These are phyloP conservation scores for Penicillium sp. DNA, from an alignment of 2,329 filamentous ascomycete genomes.

Conservation along the genomic window DNA sequence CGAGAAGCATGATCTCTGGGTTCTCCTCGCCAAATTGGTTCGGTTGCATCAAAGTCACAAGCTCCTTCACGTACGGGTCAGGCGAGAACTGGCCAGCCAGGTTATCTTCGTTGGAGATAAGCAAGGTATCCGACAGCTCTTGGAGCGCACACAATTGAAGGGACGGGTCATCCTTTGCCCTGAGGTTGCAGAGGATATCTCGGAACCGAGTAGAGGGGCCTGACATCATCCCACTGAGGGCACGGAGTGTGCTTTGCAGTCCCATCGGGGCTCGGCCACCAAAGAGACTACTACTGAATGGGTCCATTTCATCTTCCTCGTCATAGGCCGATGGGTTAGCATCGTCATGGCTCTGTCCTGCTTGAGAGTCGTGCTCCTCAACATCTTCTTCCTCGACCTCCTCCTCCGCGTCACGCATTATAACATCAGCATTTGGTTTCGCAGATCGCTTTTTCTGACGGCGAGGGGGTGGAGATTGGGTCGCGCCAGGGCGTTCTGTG, in stretches of 20 bases:
- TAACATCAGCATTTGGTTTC: conserved; percentile 64
- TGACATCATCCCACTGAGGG: conserved; percentile 88
- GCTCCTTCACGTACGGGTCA: conserved; percentile 91
- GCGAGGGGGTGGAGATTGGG: conserved; percentile 40
- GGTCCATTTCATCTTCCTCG: conserved; percentile 62
- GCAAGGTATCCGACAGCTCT: conserved; percentile 86
- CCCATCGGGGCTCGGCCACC: conserved; percentile 65
- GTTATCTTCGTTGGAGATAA: conserved; percentile 96
- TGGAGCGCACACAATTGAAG: conserved; percentile 89
- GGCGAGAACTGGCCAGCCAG: conserved; percentile 92
- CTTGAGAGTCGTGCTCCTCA: conserved; percentile 46
- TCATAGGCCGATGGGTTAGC: conserved; percentile 55
- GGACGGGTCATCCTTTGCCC: conserved; percentile 81
- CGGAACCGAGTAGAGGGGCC: conserved; percentile 78
- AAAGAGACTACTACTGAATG: conserved; percentile 65
- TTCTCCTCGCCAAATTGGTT: conserved; percentile 87
- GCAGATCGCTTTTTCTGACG: conserved; percentile 57
- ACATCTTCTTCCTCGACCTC: conserved; percentile 38
- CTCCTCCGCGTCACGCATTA: conserved; percentile 71
- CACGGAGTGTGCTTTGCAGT: conserved; percentile 78
- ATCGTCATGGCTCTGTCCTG: conserved; percentile 68
- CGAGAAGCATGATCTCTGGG: conserved; percentile 94
- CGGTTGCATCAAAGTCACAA: conserved; percentile 88
- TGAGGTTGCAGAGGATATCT: conserved; percentile 73
- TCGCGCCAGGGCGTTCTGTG: conserved; percentile 36